These are phyloP conservation scores for Yarrowia porcina DNA, from an alignment of 805 yeast species.

Conservation along the genomic window DNA sequence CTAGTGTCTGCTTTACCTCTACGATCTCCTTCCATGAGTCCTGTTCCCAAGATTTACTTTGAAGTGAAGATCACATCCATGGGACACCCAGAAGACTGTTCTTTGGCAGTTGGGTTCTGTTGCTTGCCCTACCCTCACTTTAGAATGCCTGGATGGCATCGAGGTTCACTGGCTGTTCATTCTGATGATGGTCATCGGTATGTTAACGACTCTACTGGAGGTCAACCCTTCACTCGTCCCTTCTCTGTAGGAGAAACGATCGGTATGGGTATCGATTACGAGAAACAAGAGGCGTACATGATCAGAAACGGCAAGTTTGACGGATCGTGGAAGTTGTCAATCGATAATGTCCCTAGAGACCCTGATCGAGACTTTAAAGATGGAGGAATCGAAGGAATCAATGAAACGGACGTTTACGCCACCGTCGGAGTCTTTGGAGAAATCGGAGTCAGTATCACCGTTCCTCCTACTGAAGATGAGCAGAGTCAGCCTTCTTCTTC, in stretches of 20 bases:
- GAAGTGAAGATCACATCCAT: conserved; percentile 32
- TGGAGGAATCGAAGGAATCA: conserved; percentile 30
- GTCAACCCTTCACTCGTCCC: conserved; percentile 30
- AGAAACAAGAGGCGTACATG: conserved; percentile 28
- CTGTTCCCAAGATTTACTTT: conserved; percentile 29
- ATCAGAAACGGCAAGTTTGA: conserved; percentile 31
- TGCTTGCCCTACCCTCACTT: conserved; percentile 35
- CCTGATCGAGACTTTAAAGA: conserved; percentile 28
- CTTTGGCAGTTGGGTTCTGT: conserved; percentile 33
- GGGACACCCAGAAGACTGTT: conserved; percentile 30
- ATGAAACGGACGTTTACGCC: conserved; percentile 33
- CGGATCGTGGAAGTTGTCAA: conserved; percentile 33
- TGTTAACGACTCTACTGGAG: conserved; percentile 32
- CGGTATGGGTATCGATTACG: conserved; percentile 34
- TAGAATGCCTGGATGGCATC: conserved; percentile 36
- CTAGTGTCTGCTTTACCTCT: conserved; percentile 30
- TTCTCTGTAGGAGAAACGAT: conserved; percentile 31
- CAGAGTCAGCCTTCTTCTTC: not conserved
- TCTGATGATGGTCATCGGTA: conserved; percentile 35
- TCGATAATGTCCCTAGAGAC: conserved; percentile 27
- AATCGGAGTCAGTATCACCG: conserved; percentile 33
- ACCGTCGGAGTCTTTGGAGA: conserved; percentile 35
- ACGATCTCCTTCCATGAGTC: conserved; percentile 26
- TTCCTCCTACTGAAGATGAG: conserved; percentile 25
- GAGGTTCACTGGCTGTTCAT: conserved; percentile 35